Evolutionary conservation across 306 rosid genomes (phyloP).

Genomic region (Vigna nakashimae): DNA sequence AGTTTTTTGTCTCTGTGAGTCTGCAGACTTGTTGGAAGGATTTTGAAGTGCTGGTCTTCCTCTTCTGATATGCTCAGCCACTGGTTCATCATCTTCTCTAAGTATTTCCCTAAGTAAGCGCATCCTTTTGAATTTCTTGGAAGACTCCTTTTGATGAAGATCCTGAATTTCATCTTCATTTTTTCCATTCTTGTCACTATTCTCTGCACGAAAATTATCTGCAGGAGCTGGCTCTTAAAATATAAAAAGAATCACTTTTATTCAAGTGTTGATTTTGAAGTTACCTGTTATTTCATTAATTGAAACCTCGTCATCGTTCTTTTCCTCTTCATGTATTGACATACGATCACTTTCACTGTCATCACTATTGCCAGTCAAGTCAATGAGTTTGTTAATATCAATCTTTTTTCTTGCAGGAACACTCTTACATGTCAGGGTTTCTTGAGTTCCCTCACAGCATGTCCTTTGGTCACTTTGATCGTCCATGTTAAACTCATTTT

Average conservation of each 20-base stretch:
- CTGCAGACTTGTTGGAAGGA: constrained; percentile 37
- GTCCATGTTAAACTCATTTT: background rate
- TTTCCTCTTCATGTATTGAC: constrained; percentile 42
- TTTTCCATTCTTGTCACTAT: constrained; percentile 35
- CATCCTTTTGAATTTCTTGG: constrained; percentile 55
- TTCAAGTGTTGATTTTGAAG: constrained; percentile 28
- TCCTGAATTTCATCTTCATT: constrained; percentile 45
- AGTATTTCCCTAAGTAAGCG: constrained; percentile 66
- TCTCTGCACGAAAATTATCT: constrained; percentile 46
- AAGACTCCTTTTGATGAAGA: constrained; percentile 48
- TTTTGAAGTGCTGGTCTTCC: constrained; percentile 18
- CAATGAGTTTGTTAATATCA: constrained; percentile 40
- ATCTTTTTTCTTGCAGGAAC: constrained; percentile 32
- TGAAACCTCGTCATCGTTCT: constrained; percentile 44
- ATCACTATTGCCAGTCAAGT: background rate
- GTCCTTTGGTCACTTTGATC: constrained; percentile 19
- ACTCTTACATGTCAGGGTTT: constrained; percentile 35
- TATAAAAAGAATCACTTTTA: constrained; percentile 15
- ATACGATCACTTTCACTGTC: constrained; percentile 28
- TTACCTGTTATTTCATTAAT: constrained; percentile 47
- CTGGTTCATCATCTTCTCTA: constrained; percentile 47
- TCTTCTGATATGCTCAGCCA: constrained; percentile 11
- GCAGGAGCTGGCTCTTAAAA: constrained; percentile 32
- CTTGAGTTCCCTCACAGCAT: constrained; percentile 13
- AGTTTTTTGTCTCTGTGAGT: constrained; percentile 31